These are phyloP conservation scores for Tuber magnatum DNA, from an alignment of 495 filamentous ascomycete species.

Conservation along the genomic window DNA sequence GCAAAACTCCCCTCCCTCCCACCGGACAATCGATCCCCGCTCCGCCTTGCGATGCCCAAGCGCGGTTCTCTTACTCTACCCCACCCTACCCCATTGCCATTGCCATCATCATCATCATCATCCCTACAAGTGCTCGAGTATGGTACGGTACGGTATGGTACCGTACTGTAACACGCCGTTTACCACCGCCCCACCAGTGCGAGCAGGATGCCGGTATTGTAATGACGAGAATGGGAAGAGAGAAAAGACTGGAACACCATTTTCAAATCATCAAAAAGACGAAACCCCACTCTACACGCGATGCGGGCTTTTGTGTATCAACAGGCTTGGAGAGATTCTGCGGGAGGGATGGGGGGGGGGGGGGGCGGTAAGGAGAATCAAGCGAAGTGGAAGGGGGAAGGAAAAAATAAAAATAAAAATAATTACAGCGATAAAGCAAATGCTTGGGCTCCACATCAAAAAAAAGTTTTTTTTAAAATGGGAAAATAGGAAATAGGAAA, in stretches of 20 bases:
- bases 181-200: background rate
- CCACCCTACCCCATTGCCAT: background rate
- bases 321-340: background rate
- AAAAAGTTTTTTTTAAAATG: conserved; percentile 10
- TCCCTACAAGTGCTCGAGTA: background rate
- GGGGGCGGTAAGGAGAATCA: background rate
- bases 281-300: background rate
- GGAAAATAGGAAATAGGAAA: conserved; percentile 5
- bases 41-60: background rate
- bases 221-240: background rate
- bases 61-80: background rate
- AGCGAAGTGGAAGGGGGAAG: background rate
- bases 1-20: background rate
- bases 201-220: no score
- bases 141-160: background rate
- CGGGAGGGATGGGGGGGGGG: background rate
- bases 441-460: background rate
- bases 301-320: background rate
- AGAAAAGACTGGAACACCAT: background rate
- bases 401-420: background rate
- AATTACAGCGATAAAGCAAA: background rate
- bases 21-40: background rate
- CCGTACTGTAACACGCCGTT: background rate
- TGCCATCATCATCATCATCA: background rate
- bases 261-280: background rate